Conservation (phyloP, 2,329 filamentous ascomycete species). For the Hypoxylon sp. region DNA sequence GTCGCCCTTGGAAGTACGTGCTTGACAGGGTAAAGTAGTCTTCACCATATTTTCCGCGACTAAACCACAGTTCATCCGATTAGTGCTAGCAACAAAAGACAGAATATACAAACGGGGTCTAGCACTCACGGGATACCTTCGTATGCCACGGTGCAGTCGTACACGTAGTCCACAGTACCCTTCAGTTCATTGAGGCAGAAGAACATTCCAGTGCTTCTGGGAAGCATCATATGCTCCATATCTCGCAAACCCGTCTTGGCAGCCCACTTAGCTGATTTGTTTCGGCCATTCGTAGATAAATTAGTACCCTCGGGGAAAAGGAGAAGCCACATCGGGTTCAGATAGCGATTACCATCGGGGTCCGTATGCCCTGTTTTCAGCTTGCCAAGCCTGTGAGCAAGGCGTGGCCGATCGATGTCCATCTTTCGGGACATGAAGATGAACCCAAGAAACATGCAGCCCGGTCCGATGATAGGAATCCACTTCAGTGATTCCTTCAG, state of each 20-base stretch:
- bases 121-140: constrained; percentile 88
- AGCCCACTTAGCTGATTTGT: constrained; percentile 81
- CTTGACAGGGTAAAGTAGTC: constrained; percentile 89
- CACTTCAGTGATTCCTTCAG: constrained; percentile 88
- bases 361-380: constrained; percentile 72
- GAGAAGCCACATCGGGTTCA: constrained; percentile 90
- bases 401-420: constrained; percentile 81
- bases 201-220: constrained; percentile 83
- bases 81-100: constrained; percentile 3
- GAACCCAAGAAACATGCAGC: constrained; percentile 89
- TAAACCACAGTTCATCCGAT: constrained; percentile 54
- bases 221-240: constrained; percentile 80
- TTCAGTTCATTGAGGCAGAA: constrained; percentile 85
- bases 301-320: constrained; percentile 93
- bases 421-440: constrained; percentile 94
- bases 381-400: constrained; percentile 80
- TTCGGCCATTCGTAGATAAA: constrained; percentile 77
- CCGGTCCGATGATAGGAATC: constrained; percentile 83
- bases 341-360: constrained; percentile 68
- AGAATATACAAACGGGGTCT: not conserved
- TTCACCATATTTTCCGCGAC: constrained; percentile 87
- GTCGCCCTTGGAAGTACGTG: constrained; percentile 88
- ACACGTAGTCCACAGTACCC: constrained; percentile 83
- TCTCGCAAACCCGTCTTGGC: constrained; percentile 81
- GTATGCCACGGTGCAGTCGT: constrained; percentile 96